Evolutionary conservation across 805 yeast genomes (phyloP), one percentile per base, ranked within the genome.

Genomic region (Metschnikowia henanensis): DNA sequence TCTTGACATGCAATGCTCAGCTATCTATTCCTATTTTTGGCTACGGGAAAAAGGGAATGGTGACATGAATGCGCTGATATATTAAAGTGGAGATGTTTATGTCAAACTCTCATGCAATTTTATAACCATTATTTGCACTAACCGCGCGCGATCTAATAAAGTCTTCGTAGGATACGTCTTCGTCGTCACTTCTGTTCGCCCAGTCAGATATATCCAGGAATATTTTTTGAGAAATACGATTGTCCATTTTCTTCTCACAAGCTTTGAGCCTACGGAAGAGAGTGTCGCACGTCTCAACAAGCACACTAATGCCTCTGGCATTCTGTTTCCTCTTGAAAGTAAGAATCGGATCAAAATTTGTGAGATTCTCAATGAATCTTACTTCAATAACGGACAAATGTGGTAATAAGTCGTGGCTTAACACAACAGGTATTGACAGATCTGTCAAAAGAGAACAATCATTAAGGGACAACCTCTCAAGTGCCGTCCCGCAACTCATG

Each of bases 241-340:
- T 68, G 54, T 83, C 87, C 55, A 85, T 62, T 38, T 67, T 73
- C 49, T 72, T 61, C 53, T 87, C 90, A 44, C 83, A 84, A 37
- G 76, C 69, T 45, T 77, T 70, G 68, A 88, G 73, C 45, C 82
- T 69, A 16, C 66, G 58, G 56, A 83, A 83, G 35, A 88, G 66
- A 3, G 70, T 62, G 56, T 87, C 95, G 61, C 96, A 88, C 18
- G 89, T 83, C 62, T 89, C 96, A 26, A 90, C 73, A 30, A 89
- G 61, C 5, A 90, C 73, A 2, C 79, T 70, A 15, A 75, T 65
- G 2, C 74, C 76, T 29, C 64, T 58, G 28, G 59, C 52, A 41
- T 67, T 69, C 52, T 76, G 83, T 47, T 78, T 63, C 41, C 78
- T 62, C 58, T 82, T 84, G 70, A 81, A 88, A 49, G 75, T 76